Evolutionary conservation across 2,329 filamentous ascomycete species (phyloP), one percentile per base, ranked within the genome.

Genomic region (Colletotrichum graminicola): DNA sequence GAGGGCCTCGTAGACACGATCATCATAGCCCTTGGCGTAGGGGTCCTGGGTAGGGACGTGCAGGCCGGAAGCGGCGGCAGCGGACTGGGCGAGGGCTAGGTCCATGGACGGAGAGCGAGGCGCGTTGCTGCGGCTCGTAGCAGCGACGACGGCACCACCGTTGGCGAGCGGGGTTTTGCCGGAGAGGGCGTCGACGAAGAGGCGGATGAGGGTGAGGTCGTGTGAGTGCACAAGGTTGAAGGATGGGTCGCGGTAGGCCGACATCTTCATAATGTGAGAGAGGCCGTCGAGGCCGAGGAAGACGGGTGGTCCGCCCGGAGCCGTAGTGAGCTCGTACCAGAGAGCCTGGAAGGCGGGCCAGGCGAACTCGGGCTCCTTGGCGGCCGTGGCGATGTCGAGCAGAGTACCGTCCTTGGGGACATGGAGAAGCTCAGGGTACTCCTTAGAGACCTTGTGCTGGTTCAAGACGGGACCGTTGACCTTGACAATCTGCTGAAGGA

Each of bases 211-310:
- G 32, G 89, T 86, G 39, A 99, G 87, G 77, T 98, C 93, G 82
- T 97, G 94, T 36, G 94, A 88, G 84, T 99, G 96, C 74, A 99
- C 92, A 18, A 86, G 86, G 73, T 93, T 88, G 76, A 89, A 92
- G 32, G 92, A 85, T 1, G 92, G 85, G 73, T 89, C 89, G 74
- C 92, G 89, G 85, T 98, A 99, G 55, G 88, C 89, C 73, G 91
- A 94, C 47, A 90, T 79, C 75, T 87, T 88, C 93, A 97, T 97
- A 81, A 94, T 89, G 83, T 96, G 93, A 66, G 90, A 87, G 45
- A 98, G 85, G 63, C 92, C 92, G 79, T 99, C 96, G 62, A 97
- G 83, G 54, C 91, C 84, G 75, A 98, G 87, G 61, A 98, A 85
- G 70, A 98, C 85, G 21, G 86, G 87, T 5, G 84, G 84, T 1